Evolutionary conservation across 768 basidiomycete genomes (phyloP), one percentile per base, ranked within the genome.

Genomic region (Psilocybe cubensis): DNA sequence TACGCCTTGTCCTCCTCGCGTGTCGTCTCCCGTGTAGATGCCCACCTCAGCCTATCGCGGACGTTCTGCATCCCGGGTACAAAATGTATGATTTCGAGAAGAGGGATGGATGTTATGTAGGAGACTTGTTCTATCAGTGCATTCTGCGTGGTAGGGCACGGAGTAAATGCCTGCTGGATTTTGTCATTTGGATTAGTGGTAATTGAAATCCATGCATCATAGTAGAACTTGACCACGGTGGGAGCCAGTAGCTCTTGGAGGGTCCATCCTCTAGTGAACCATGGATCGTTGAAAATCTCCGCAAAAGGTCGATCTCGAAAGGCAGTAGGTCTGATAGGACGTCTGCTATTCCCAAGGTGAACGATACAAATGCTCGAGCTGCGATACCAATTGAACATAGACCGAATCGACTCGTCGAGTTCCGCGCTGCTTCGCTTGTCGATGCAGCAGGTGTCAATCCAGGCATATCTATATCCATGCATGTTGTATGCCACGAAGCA

Each of bases 381-480:
- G 9, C 11, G 31, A 29, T 59, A 56, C 58, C 58, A 59, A 2
- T 46, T 27, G 25, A 49, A 59, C 58, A 59, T 54, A 4, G 58
- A 59, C n/a, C 52, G 33, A 23, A 59, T 59, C 14, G 58, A 59
- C 20, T 59, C 58, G 21, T 59, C 58, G 21, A 59, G 58, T 18
- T 59, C 58, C 11, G 58, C 42, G 27, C 46, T 59, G 33, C 58
- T 55, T n/a, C 33, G 24, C 31, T 59, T 55, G 40, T 52, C 47
- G 31, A 59, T 59, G 58, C 54, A 59, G 20, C 46, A 35, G 5
- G 58, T 51, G 35, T 59, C 58, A 12, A 59, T 38, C 58, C 58
- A 52, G 8, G 38, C 51, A 10, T 41, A 24, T 7, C 23, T 21
- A 7, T 17, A 3, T 14, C 40, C 27, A 29, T 42, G 38, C 17